Conservation (phyloP, 495 filamentous ascomycete genomes). For the Pseudevernia furfuracea region DNA sequence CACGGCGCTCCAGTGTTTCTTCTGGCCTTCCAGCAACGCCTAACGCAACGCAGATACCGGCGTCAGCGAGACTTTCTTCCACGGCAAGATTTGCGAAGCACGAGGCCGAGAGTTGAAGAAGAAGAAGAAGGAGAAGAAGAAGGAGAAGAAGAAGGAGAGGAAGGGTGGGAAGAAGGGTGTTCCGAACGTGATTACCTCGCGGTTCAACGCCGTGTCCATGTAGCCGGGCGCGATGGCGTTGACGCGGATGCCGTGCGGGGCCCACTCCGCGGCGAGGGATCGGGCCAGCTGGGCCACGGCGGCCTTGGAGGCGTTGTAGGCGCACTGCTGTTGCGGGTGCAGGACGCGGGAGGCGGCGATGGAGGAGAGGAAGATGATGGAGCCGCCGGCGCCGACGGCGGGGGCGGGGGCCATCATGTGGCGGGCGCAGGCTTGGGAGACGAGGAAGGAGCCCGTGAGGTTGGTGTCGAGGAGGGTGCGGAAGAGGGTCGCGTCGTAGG, state of each 20-base stretch:
- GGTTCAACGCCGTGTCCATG: constrained; percentile 35
- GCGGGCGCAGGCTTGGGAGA: constrained; percentile 56
- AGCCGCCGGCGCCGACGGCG: constrained; percentile 44
- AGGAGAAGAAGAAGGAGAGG: too few relatives aligned
- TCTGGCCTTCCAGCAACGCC: constrained; percentile 37
- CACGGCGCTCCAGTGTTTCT: constrained; percentile 67
- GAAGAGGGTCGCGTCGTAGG: constrained; percentile 51
- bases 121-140: too few relatives aligned
- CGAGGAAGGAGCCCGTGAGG: constrained; percentile 58
- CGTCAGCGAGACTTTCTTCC: too few relatives aligned
- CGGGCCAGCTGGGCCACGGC: constrained; percentile 52
- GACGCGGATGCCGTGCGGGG: constrained; percentile 39
- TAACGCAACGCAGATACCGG: too few relatives aligned
- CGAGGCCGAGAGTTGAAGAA: too few relatives aligned
- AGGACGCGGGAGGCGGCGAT: constrained; percentile 62
- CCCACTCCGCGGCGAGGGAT: constrained; percentile 61
- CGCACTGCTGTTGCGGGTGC: constrained; percentile 59
- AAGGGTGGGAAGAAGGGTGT: too few relatives aligned
- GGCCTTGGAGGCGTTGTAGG: constrained; percentile 66
- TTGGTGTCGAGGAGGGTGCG: constrained; percentile 66
- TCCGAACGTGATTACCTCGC: too few relatives aligned
- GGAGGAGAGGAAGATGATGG: constrained; percentile 58
- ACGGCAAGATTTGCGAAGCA: too few relatives aligned
- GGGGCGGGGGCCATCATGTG: too few relatives aligned
- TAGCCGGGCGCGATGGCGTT: constrained; percentile 43